Evolutionary conservation across 176 grass and related monocot genomes (phyloP).

Genomic region (Elaeis guineensis): DNA sequence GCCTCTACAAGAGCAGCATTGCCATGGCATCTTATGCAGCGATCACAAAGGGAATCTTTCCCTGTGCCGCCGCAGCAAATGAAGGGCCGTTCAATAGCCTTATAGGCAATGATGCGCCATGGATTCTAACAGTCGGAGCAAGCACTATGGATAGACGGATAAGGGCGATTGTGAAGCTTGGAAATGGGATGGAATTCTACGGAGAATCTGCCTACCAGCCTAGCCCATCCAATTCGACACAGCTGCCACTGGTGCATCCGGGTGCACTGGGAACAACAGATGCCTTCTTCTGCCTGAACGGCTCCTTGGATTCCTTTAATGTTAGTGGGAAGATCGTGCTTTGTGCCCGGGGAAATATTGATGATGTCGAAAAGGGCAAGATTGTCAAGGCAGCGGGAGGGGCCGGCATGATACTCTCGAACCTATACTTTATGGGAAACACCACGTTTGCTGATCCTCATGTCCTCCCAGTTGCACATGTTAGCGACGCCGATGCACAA

Average conservation of each 20-base stretch:
- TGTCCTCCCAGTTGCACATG: too few relatives aligned
- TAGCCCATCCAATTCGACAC: neutral
- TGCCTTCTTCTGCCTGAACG: neutral
- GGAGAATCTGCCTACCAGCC: neutral
- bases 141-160: neutral
- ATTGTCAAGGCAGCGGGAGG: slow-evolving; percentile 2
- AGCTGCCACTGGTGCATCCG: neutral
- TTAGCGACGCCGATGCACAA: too few relatives aligned
- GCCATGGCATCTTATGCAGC: too few relatives aligned
- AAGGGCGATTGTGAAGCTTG: neutral
- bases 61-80: neutral
- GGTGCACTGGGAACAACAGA: neutral
- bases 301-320: neutral
- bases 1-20: too few relatives aligned
- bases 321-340: slow-evolving; percentile 10
- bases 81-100: neutral
- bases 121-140: neutral
- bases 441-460: too few relatives aligned
- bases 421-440: neutral
- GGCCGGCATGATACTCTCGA: slow-evolving; percentile 5
- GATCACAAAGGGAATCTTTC: neutral
- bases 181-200: neutral
- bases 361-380: neutral
- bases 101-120: neutral
- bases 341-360: neutral